Base-by-base conservation (phyloP, 352 stramenopile species). In the Pythium periplocum region DNA sequence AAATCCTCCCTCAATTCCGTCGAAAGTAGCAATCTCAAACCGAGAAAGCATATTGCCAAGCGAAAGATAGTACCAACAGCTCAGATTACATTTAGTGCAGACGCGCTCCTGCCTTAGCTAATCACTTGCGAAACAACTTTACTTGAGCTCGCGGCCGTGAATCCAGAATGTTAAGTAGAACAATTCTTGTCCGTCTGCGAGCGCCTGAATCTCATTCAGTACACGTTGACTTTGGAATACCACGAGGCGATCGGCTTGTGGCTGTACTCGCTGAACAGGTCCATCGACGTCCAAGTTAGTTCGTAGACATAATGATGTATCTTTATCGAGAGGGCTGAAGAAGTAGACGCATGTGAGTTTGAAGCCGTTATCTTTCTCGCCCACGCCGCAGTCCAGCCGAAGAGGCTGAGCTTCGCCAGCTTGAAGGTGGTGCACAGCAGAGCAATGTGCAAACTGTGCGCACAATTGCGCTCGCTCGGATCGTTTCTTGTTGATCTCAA, bases 141-240 rank as follows among this genome's bases (percentile, higher is more conserved):
- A 26, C 17, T 26, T 26, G 17, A 26, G 17, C 17, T 26, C 17
- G 17, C 76, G 70, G n/a, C 86, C 86, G 51, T 92, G 81, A 61
- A 93, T 89, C 74, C 81, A 93, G 54, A 91, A 91, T n/a, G 70
- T 75, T 31, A 94, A 51, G 39, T 79, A 90, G 36, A 84, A 76
- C 12, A 88, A 66, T 10, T 74, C 62, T 33, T 71, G 44, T 1
- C 62, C 59, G 1, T 38, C 39, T 7, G 40, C 51, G 4, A 86
- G 57, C 4, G 46, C 32, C 32, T 66, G 73, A 50, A 95, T 85
- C 61, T 86, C 72, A 49, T 93, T 88, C 33, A 83, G 53, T 31
- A 93, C 78, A 1, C 50, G 57, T 45, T 80, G 80, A 54, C 83
- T 94, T 48, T 75, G 61, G 54, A 89, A 92, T 6, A 88, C 26